Percentiles rank a stretch among this genome's conserved stretches.
Evolutionary conservation across 1,284 basidiomycete species (phyloP).

Genomic region (Puccinia coronata): DNA sequence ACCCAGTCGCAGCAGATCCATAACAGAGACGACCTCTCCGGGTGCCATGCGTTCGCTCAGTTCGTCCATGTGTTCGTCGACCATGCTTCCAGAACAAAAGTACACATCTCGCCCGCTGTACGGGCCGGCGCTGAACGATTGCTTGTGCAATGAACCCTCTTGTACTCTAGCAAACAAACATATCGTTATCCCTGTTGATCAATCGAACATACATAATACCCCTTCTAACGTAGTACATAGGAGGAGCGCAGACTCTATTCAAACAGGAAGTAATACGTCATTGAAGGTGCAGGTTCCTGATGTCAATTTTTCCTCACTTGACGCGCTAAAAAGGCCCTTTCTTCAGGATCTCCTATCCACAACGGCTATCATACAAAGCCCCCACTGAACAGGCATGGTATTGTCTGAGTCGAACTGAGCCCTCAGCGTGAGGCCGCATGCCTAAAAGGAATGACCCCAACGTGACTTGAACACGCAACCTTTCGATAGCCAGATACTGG

Average conservation of each 20-base stretch:
- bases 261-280: too few species aligned
- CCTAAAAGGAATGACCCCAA: constrained; percentile 41
- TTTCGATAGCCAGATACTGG: constrained; percentile 35
- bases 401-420: not conserved
- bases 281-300: too few species aligned
- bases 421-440: not conserved
- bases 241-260: too few species aligned
- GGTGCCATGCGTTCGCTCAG: constrained; percentile 19
- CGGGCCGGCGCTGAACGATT: not conserved
- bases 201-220: too few species aligned
- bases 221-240: too few species aligned
- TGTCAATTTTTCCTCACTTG: too few species aligned
- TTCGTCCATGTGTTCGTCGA: constrained; percentile 38
- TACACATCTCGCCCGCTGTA: not conserved
- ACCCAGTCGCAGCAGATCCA: not conserved
- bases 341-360: too few species aligned
- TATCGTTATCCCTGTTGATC: too few species aligned
- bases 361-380: too few species aligned
- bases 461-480: constrained; percentile 51
- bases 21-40: not conserved
- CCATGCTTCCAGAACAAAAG: not conserved
- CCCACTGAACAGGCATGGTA: not conserved
- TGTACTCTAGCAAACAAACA: not conserved
- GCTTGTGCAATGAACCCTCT: not conserved
- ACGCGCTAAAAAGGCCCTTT: too few species aligned